Evolutionary conservation across 2,329 filamentous ascomycete genomes (phyloP).

Genomic region (Sarocladiaceae sp.): DNA sequence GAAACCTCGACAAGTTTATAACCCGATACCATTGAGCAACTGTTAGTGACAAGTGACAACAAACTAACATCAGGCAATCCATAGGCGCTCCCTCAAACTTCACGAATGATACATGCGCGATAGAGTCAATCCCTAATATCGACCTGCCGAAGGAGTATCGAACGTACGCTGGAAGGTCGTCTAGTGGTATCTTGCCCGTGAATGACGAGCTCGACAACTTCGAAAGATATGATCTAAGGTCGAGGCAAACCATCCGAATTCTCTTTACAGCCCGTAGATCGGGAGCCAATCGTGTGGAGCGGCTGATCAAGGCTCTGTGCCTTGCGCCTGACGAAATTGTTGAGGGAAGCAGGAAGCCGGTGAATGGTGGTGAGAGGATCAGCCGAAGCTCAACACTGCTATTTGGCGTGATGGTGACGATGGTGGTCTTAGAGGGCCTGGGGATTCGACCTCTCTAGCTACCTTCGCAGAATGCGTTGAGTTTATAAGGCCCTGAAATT

Average conservation of each 20-base stretch:
- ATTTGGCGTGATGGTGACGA: no score
- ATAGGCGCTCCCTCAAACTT: background rate
- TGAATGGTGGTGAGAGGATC: background rate
- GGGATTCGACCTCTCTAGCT: no score
- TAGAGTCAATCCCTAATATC: background rate
- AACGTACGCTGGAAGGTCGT: background rate
- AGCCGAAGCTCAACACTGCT: no score
- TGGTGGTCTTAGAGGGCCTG: no score
- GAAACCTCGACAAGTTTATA: background rate
- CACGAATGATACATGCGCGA: background rate
- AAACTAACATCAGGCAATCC: background rate
- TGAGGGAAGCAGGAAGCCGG: background rate
- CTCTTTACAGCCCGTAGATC: background rate
- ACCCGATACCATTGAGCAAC: background rate
- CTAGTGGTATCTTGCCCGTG: background rate
- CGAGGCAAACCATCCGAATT: background rate
- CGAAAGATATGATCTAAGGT: background rate
- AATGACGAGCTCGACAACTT: background rate
- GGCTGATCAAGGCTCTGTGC: background rate
- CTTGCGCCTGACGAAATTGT: background rate
- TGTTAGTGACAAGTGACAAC: background rate
- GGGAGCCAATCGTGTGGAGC: background rate
- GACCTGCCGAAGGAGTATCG: background rate
- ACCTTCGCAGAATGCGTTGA: no score
- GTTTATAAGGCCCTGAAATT: no score